phyloP scores from a whole-genome alignment of 768 basidiomycete genomes.

The Lactifluus subvellereus region DNA sequence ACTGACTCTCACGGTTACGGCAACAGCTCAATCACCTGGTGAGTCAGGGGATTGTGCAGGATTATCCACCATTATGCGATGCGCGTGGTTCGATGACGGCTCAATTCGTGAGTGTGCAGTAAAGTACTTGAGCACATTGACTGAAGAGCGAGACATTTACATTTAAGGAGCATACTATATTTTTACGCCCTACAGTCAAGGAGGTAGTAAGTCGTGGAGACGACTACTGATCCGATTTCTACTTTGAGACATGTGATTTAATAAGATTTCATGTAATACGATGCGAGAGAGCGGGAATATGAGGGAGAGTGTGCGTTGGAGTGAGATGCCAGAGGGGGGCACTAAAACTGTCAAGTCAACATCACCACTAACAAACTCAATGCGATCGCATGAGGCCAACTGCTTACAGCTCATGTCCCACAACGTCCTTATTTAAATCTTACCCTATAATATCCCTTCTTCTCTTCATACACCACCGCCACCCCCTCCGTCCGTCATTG shows the following conservation, averaged over 20 bases:
- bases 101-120: conserved; percentile 59
- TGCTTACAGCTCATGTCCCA: not conserved
- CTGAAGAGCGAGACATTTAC: not conserved
- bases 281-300: too few species aligned
- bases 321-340: not conserved
- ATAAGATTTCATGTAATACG: conserved; percentile 4
- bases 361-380: not conserved
- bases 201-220: conserved; percentile 82
- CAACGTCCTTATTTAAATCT: not conserved
- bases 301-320: too few species aligned
- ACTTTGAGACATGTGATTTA: conserved; percentile 2
- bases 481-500: not conserved
- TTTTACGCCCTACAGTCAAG: conserved; percentile 78
- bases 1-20: not conserved
- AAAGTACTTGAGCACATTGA: not conserved
- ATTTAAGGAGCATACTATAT: conserved; percentile 74
- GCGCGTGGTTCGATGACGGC: conserved; percentile 86
- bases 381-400: not conserved
- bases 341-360: too few species aligned
- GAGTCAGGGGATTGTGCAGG: conserved; percentile 78
- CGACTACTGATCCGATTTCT: conserved; percentile 52
- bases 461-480: not conserved
- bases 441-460: not conserved
- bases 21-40: conserved; percentile 84
- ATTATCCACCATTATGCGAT: conserved; percentile 91